Percentiles rank a stretch among this genome's conserved stretches.
Conservation (phyloP, 139 green algal species). For the Closterium sp. region DNA sequence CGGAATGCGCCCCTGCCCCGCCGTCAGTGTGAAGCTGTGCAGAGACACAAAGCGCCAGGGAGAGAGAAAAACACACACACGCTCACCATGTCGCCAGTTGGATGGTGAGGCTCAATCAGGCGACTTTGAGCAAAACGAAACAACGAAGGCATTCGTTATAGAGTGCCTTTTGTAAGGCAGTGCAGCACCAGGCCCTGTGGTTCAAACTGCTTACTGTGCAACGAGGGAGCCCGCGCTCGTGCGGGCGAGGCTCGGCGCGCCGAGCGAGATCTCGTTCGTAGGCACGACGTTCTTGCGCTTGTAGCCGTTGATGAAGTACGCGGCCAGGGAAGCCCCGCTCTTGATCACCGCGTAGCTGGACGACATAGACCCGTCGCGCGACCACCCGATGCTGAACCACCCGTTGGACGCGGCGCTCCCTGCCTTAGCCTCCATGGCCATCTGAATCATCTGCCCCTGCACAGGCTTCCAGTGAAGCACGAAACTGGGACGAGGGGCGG, state of each 20-base stretch:
- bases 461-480: neutral
- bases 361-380: constrained; percentile 1
- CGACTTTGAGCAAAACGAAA: no score
- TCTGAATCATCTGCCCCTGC: neutral
- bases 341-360: constrained; percentile 1
- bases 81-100: no score
- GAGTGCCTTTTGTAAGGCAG: no score
- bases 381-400: constrained; percentile 1
- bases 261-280: neutral
- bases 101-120: no score
- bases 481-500: no score
- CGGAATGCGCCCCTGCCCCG: neutral
- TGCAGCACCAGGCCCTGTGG: no score
- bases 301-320: neutral
- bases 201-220: neutral
- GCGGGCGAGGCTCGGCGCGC: neutral
- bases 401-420: neutral
- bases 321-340: neutral
- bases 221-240: neutral
- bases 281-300: neutral
- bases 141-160: no score
- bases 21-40: neutral
- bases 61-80: neutral
- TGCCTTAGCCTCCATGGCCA: neutral
- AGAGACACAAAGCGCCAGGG: neutral